These are phyloP conservation scores for Cicer pinnatifidum DNA, from an alignment of 306 rosid species.

Conservation along the genomic window DNA sequence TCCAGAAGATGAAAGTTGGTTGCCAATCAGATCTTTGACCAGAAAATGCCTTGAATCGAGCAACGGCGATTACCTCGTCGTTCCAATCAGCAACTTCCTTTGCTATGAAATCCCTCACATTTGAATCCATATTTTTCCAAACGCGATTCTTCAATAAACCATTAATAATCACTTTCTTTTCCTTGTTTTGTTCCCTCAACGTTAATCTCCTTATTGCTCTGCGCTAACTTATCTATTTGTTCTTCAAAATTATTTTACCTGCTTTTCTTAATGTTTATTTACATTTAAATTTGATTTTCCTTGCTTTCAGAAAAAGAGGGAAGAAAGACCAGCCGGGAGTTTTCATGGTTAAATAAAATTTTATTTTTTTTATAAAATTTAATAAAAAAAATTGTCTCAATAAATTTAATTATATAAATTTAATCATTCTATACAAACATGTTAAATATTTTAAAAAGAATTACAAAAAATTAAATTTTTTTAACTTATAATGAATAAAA, in stretches of 20 bases:
- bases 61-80: conserved; percentile 58
- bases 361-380: too few relatives aligned
- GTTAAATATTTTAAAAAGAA: too few relatives aligned
- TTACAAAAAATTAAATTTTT: too few relatives aligned
- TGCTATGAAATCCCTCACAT: conserved; percentile 56
- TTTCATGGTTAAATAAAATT: too few relatives aligned
- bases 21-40: conserved; percentile 91
- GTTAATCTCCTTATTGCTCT: background rate
- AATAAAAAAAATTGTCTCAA: too few relatives aligned
- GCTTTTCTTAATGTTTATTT: too few relatives aligned
- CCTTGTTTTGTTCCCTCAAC: conserved; percentile 7
- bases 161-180: background rate
- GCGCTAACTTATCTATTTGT: background rate
- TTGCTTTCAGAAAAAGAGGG: too few relatives aligned
- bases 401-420: too few relatives aligned
- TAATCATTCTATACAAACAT: too few relatives aligned
- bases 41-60: conserved; percentile 88
- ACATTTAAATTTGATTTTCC: too few relatives aligned
- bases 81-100: conserved; percentile 74
- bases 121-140: conserved; percentile 49
- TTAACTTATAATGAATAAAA: too few relatives aligned
- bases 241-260: background rate
- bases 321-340: too few relatives aligned
- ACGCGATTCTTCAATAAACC: background rate
- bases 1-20: conserved; percentile 71